phyloP scores from a whole-genome alignment of 2,329 filamentous ascomycete genomes.

The Fusarium gaditjirri region DNA sequence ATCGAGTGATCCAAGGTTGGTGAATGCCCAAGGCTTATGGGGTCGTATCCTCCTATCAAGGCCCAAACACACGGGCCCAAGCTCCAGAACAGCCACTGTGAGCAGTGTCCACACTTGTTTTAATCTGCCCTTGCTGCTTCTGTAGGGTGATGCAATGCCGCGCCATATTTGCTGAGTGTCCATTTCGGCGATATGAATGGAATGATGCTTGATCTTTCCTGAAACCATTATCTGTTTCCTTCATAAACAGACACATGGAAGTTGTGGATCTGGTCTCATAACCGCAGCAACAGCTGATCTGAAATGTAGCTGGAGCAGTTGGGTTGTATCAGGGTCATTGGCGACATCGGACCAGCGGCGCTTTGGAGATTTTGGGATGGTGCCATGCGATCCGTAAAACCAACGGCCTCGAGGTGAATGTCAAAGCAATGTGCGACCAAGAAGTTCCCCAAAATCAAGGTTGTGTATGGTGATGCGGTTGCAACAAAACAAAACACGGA shows the following conservation, averaged over 20 bases:
- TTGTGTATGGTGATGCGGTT: neutral
- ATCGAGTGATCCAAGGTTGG: constrained; percentile 38
- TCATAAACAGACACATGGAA: constrained; percentile 1
- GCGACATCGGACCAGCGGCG: neutral
- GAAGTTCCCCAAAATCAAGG: neutral
- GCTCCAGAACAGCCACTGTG: constrained; percentile 19
- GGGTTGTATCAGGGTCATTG: constrained; percentile 7
- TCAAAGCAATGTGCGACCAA: neutral
- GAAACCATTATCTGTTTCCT: constrained; percentile 8
- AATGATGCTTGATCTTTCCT: constrained; percentile 23
- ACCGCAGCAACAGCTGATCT: neutral
- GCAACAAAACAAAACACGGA: neutral
- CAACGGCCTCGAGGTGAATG: neutral
- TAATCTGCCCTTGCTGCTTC: constrained; percentile 30
- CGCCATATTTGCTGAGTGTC: constrained; percentile 22
- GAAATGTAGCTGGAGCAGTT: constrained; percentile 1
- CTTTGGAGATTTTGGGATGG: neutral
- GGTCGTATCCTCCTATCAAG: constrained; percentile 34
- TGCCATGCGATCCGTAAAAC: neutral
- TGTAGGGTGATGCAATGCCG: constrained; percentile 35
- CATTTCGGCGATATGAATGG: constrained; percentile 11
- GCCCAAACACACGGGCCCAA: constrained; percentile 32
- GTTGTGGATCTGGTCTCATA: neutral
- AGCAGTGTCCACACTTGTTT: constrained; percentile 43
- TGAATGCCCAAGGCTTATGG: constrained; percentile 41